A percentile compares a stretch with the other conserved stretches of the same genome.
These are phyloP conservation scores for Naganishia cerealis DNA, from an alignment of 1,284 basidiomycete species.

Conservation along the genomic window DNA sequence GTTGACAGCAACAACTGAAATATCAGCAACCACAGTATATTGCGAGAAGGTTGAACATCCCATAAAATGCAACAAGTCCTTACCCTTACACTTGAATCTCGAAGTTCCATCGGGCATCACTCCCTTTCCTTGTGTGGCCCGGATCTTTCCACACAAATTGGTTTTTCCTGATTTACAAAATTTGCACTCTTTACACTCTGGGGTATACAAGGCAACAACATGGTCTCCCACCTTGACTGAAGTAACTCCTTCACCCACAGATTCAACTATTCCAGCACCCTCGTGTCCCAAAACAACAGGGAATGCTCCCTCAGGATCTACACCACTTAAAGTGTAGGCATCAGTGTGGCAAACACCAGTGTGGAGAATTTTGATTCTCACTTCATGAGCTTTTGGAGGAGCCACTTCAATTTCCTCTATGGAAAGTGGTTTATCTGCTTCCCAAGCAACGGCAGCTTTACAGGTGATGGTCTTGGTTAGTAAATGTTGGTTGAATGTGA, in stretches of 20 bases:
- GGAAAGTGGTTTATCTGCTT: slow-evolving; percentile 77
- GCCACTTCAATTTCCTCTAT: slow-evolving; percentile 91
- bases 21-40: slow-evolving; percentile 97
- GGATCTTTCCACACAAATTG: slow-evolving; percentile 88
- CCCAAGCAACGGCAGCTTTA: slow-evolving; percentile 97
- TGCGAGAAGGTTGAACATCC: slow-evolving; percentile 97
- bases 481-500: too few species aligned
- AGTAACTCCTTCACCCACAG: slow-evolving; percentile 58
- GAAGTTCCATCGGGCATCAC: slow-evolving; percentile 91
- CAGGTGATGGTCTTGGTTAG: slow-evolving; percentile 82
- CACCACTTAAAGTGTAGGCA: slow-evolving; percentile 93
- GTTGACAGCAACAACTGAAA: slow-evolving; percentile 89
- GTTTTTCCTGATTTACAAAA: slow-evolving; percentile 99
- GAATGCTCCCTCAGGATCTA: slow-evolving; percentile 94
- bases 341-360: slow-evolving; percentile 96
- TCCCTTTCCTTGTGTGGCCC: slow-evolving; percentile 91
- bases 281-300: slow-evolving; percentile 93
- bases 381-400: slow-evolving; percentile 85
- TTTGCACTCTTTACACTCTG: slow-evolving; percentile 92
- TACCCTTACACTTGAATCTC: slow-evolving; percentile 86
- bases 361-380: slow-evolving; percentile 86
- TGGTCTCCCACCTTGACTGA: slow-evolving; percentile 54
- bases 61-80: slow-evolving; percentile 94
- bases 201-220: slow-evolving; percentile 68
- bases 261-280: slow-evolving; percentile 71